These are phyloP conservation scores for Arachnomyces sp. DNA, from an alignment of 2,329 filamentous ascomycete genomes.

Conservation along the genomic window DNA sequence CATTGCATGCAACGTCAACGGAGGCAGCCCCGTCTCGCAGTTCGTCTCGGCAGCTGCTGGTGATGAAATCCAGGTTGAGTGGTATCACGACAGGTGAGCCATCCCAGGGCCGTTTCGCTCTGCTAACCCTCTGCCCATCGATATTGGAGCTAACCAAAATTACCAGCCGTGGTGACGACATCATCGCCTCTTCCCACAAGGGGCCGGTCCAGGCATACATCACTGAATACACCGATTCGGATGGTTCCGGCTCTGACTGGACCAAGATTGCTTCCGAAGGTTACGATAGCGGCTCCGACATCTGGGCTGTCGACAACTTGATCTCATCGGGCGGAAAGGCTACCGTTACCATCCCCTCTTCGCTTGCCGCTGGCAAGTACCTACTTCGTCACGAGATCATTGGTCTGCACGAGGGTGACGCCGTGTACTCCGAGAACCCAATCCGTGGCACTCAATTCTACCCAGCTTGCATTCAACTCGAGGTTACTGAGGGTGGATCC, in stretches of 20 bases:
- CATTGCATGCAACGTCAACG: slow-evolving; percentile 44
- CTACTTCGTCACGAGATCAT: slow-evolving; percentile 19
- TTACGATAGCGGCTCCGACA: slow-evolving; percentile 23
- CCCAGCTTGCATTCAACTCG: slow-evolving; percentile 19
- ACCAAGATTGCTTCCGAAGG: slow-evolving; percentile 32
- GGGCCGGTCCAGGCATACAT: slow-evolving; percentile 49
- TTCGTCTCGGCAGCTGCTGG: slow-evolving; percentile 6
- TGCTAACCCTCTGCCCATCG: slow-evolving; percentile 10
- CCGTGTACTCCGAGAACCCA: slow-evolving; percentile 2
- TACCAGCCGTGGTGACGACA: slow-evolving; percentile 41
- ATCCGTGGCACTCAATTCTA: slow-evolving; percentile 16
- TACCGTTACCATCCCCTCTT: slow-evolving; percentile 19
- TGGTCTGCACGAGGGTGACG: slow-evolving; percentile 13
- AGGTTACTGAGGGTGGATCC: slow-evolving; percentile 16
- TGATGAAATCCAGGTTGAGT: slow-evolving; percentile 3
- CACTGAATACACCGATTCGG: slow-evolving; percentile 45
- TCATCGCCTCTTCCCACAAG: slow-evolving; percentile 49
- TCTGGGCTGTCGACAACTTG: slow-evolving; percentile 10
- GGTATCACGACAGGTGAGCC: slow-evolving; percentile 3
- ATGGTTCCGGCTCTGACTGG: slow-evolving; percentile 17
- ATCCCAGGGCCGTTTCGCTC: neutral
- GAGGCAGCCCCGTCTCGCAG: slow-evolving; percentile 44
- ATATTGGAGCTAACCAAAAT: slow-evolving; percentile 39
- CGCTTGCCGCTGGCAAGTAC: slow-evolving; percentile 18
- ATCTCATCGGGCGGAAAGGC: slow-evolving; percentile 7